phyloP scores from a whole-genome alignment of 768 basidiomycete genomes.

The Dendrothele bispora region DNA sequence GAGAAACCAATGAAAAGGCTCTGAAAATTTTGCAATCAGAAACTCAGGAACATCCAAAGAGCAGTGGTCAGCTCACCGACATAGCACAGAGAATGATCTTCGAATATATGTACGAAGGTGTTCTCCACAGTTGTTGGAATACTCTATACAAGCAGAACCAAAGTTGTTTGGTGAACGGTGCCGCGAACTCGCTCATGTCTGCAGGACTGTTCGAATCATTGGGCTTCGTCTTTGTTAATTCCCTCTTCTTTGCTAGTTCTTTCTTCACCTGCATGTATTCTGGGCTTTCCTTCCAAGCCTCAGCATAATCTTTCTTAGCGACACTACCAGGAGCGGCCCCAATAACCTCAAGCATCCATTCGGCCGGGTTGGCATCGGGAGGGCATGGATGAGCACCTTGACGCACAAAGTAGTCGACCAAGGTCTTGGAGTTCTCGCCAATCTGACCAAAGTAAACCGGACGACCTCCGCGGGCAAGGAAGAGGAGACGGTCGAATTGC shows the following conservation, averaged over 20 bases:
- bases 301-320: constrained; percentile 37
- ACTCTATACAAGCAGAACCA: constrained; percentile 18
- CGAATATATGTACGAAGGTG: constrained; percentile 22
- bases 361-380: constrained; percentile 56
- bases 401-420: constrained; percentile 59
- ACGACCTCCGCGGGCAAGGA: constrained; percentile 50
- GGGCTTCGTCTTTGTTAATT: constrained; percentile 2
- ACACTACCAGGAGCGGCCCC: constrained; percentile 40
- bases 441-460: constrained; percentile 56
- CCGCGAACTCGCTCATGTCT: constrained; percentile 18
- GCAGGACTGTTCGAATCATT: constrained; percentile 11
- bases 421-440: constrained; percentile 45
- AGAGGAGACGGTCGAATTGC: constrained; percentile 48
- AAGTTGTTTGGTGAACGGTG: constrained; percentile 19
- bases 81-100: constrained; percentile 9
- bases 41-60: background rate
- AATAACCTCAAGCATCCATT: constrained; percentile 43
- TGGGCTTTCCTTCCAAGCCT: constrained; percentile 37
- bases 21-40: background rate
- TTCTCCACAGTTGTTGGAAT: constrained; percentile 25
- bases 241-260: constrained; percentile 29
- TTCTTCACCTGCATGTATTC: constrained; percentile 34
- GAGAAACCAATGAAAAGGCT: constrained; percentile 27
- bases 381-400: constrained; percentile 54
- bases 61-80: background rate